Evolutionary conservation across 2,329 filamentous ascomycete genomes (phyloP), one percentile per base, ranked within the genome.

Genomic region (Sarocladiaceae sp.): DNA sequence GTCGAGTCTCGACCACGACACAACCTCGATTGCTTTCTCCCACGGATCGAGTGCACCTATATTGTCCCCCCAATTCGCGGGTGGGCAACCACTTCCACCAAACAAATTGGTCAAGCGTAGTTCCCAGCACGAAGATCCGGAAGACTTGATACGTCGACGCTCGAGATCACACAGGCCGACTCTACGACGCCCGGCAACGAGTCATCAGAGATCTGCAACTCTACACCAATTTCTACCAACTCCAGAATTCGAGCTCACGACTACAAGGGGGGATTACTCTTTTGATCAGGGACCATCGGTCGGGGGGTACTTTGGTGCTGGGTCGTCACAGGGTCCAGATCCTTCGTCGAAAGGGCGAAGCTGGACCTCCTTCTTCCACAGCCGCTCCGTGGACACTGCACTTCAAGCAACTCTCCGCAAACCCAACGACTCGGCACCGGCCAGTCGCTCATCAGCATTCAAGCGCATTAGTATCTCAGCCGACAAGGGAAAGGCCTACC

Each of bases 91-190:
- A 48, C 61, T 78, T 24, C 68, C 78, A 7, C 82, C 80, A 15
- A 90, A 90, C 62, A 89, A 88, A 66, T 70, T 90, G 32, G 84
- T 89, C 43, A 91, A 91, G 64, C 79, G 85, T 48, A 73, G 78
- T 29, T 73, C 81, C 37, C 72, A 73, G 51, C 65, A 65, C 43
- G 57, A 68, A 43, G 65, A 66, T 49, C 59, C 68, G 39, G 65
- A 70, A 5, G 58, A 66, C 33, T 51, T 66, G 24, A 58, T 65
- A 23, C 67, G 70, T 47, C 70, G 69, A 47, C 68, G 73, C 50
- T 72, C 80, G 24, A 78, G 67, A 51, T 75, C 80, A 39, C 78
- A 83, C 55, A 68, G 85, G 49, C 75, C 80, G 2, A 80, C 76
- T 18, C 72, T 90, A 47, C 79, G 83, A 47, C 72, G 85, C 53